A percentile compares a stretch with the other conserved stretches of the same genome.
These are phyloP conservation scores for Botryotinia globosa DNA, from an alignment of 2,329 filamentous ascomycete genomes.

Conservation along the genomic window DNA sequence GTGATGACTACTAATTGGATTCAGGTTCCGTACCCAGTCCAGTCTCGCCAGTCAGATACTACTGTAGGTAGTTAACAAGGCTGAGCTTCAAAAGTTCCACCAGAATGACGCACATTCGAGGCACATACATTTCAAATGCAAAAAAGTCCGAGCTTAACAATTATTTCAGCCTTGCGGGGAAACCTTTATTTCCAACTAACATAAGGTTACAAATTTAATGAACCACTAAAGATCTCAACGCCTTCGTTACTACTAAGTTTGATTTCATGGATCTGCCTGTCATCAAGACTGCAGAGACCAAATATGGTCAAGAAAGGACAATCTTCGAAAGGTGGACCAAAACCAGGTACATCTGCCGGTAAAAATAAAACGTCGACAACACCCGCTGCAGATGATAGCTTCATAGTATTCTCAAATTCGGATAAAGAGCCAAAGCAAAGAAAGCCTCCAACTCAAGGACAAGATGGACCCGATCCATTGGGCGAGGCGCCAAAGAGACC, in stretches of 20 bases:
- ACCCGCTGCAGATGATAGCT: slow-evolving; percentile 47
- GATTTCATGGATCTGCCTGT: slow-evolving; percentile 21
- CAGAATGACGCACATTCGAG: slow-evolving; percentile 9
- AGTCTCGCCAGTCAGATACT: too few species aligned
- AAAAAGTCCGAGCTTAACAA: background rate
- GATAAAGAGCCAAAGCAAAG: slow-evolving; percentile 48
- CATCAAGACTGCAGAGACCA: slow-evolving; percentile 21
- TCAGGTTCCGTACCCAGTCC: background rate
- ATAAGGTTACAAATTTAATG: background rate
- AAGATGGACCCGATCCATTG: slow-evolving; percentile 32
- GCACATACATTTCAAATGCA: background rate
- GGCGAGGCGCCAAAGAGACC: slow-evolving; percentile 45
- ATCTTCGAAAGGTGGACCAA: slow-evolving; percentile 36
- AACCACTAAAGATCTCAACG: background rate
- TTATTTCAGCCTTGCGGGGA: slow-evolving; percentile 16
- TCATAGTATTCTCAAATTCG: slow-evolving; percentile 57
- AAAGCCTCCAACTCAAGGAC: slow-evolving; percentile 28
- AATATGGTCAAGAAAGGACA: slow-evolving; percentile 41
- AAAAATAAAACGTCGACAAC: slow-evolving; percentile 34
- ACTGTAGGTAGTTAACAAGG: background rate
- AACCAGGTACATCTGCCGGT: slow-evolving; percentile 34
- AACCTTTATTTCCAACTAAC: background rate
- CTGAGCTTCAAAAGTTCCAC: background rate
- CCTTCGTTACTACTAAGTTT: background rate
- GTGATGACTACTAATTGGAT: background rate